Evolutionary conservation across 2,329 filamentous ascomycete genomes (phyloP).

Genomic region (Bipolaris bicolor): DNA sequence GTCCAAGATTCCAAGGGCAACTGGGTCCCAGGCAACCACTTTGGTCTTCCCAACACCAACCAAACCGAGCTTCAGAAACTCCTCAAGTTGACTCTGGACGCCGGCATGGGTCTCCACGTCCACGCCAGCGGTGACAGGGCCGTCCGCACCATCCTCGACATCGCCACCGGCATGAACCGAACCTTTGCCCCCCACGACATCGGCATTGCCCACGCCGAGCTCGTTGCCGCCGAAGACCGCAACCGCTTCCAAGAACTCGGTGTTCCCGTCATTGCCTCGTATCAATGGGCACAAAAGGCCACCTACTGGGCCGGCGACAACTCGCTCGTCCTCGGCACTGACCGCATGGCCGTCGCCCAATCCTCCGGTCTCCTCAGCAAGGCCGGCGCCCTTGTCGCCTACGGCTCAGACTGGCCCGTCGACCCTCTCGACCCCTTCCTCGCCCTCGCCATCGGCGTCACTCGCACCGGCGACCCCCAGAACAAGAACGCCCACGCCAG

Average conservation of each 20-base stretch:
- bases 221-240: background rate
- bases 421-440: constrained; percentile 9
- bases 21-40: constrained; percentile 5
- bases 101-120: constrained; percentile 2
- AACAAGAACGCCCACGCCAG: constrained; percentile 8
- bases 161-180: constrained; percentile 1
- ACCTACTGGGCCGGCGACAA: constrained; percentile 5
- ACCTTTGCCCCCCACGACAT: background rate
- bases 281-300: constrained; percentile 3
- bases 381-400: constrained; percentile 2
- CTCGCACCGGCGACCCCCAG: constrained; percentile 4
- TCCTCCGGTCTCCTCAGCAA: background rate
- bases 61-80: background rate
- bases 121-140: constrained; percentile 3
- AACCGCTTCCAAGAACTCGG: constrained; percentile 4
- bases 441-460: constrained; percentile 6
- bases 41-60: constrained; percentile 6
- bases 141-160: constrained; percentile 1
- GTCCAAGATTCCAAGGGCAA: constrained; percentile 4
- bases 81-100: constrained; percentile 1
- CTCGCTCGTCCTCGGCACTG: background rate
- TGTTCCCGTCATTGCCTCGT: constrained; percentile 1
- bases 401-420: constrained; percentile 10
- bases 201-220: constrained; percentile 2
- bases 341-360: background rate